phyloP scores from a whole-genome alignment of 2,329 filamentous ascomycete genomes.

The Aspergillus texensis region DNA sequence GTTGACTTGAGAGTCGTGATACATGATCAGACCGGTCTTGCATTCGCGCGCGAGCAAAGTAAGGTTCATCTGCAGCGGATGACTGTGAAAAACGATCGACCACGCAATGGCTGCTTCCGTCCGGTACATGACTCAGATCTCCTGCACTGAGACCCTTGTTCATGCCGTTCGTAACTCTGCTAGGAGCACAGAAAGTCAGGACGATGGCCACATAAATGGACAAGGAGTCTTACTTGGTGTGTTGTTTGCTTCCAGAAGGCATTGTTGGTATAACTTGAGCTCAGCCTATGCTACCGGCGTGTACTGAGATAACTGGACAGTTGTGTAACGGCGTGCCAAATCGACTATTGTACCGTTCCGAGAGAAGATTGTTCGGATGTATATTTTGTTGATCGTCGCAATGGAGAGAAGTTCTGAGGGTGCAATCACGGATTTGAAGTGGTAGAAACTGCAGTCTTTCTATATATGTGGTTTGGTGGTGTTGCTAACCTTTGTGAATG shows the following conservation, averaged over 20 bases:
- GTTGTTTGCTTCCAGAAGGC: constrained; percentile 19
- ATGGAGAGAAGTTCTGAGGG: background rate
- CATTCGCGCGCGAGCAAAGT: constrained; percentile 36
- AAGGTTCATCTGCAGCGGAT: constrained; percentile 33
- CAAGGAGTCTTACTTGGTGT: constrained; percentile 17
- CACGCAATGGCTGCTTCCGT: constrained; percentile 23
- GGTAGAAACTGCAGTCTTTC: background rate
- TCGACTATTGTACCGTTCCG: background rate
- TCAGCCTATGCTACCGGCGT: background rate
- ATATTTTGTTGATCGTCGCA: background rate
- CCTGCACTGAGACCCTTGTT: constrained; percentile 27
- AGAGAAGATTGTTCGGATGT: background rate
- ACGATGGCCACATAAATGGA: background rate
- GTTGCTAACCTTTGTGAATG: constrained; percentile 3
- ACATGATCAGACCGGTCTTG: constrained; percentile 33
- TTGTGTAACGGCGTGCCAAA: too few species aligned
- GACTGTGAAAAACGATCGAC: constrained; percentile 32
- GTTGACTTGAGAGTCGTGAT: constrained; percentile 33
- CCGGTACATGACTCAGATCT: constrained; percentile 32
- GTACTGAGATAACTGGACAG: background rate
- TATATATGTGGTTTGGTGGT: background rate
- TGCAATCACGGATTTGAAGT: background rate
- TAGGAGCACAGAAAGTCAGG: constrained; percentile 2
- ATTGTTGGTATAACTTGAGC: constrained; percentile 7
- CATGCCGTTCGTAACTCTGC: constrained; percentile 28